A percentile compares a stretch with the other conserved stretches of the same genome.
Conservation (phyloP, 371 early-diverging fungal species). For the Phascolomyces articulosus region DNA sequence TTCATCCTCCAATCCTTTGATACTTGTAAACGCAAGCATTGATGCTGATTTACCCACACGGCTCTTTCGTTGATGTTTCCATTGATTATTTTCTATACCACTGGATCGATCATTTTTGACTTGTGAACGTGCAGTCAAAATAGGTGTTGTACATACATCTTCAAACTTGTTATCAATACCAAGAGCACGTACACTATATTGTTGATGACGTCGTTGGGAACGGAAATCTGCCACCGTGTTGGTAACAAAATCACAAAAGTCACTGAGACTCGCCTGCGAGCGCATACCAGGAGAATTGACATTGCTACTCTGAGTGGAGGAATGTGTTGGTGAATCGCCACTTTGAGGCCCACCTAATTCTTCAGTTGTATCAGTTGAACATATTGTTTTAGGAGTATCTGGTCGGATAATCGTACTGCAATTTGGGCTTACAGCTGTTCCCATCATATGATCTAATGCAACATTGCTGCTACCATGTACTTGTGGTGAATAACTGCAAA, state of each 20-base stretch:
- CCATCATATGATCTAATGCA: neutral
- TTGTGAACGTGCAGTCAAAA: constrained; percentile 26
- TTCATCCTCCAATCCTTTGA: neutral
- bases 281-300: constrained; percentile 11
- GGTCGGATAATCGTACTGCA: neutral
- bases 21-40: constrained; percentile 20
- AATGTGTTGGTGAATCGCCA: constrained; percentile 6
- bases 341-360: too few relatives aligned
- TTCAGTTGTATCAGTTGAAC: neutral
- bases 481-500: constrained; percentile 4
- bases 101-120: constrained; percentile 18
- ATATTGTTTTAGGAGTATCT: constrained; percentile 1
- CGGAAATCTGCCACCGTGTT: constrained; percentile 21
- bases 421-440: too few relatives aligned
- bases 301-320: constrained; percentile 8
- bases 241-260: constrained; percentile 25
- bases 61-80: constrained; percentile 16
- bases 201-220: constrained; percentile 22
- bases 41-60: constrained; percentile 25
- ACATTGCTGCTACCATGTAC: neutral
- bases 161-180: constrained; percentile 30
- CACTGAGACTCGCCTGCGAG: constrained; percentile 21
- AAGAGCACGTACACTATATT: constrained; percentile 19
- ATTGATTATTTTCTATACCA: constrained; percentile 12
- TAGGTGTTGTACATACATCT: constrained; percentile 28